Evolutionary conservation across 2,329 filamentous ascomycete species (phyloP), one percentile per base, ranked within the genome.

Genomic region (Bipolaris gigantea): DNA sequence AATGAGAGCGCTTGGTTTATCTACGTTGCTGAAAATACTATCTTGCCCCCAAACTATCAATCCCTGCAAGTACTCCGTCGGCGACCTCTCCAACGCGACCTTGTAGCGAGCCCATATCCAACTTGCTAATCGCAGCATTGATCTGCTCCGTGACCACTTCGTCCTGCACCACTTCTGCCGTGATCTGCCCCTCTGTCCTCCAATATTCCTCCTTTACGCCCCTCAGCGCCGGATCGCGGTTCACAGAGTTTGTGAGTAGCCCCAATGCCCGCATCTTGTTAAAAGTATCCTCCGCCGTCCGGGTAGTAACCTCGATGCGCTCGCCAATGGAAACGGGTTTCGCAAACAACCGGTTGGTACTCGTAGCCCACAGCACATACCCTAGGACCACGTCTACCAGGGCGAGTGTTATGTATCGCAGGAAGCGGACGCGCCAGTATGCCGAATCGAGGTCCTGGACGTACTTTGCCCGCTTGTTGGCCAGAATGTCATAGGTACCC

Each of bases 331-430:
- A 78, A 0, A 84, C 81, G 13, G 86, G 83, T 42, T 80, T 77
- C 19, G 85, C 83, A 61, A 95, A 90, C 55, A 89, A 88, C 18
- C 92, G 86, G 67, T 92, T 88, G 4, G 94, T 97, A 15, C 85
- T 84, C 2, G 88, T 87, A 4, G 94, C 79, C 76, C 87, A 97
- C 34, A 97, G 78, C 4, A 88, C 73, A 48, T 78, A 81, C 0
- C 85, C 89, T 0, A 94, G 74, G 0, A 80, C 51, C 0, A 74
- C 80, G 69, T 97, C 87, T 19, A 91, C 79, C 0, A 79, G 61
- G 0, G 86, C 86, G 3, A 97, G 83, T 1, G 75, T 77, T 13
- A 90, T 63, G 27, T 83, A 82, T 2, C 94, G 86, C 48, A 83
- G 78, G 1, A 84, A 76, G 2, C 86, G 83, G 60, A 87, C 75